A percentile compares a stretch with the other conserved stretches of the same genome.
phyloP scores from a whole-genome alignment of 2,329 filamentous ascomycete species.

The Lecanicillium sp. region DNA sequence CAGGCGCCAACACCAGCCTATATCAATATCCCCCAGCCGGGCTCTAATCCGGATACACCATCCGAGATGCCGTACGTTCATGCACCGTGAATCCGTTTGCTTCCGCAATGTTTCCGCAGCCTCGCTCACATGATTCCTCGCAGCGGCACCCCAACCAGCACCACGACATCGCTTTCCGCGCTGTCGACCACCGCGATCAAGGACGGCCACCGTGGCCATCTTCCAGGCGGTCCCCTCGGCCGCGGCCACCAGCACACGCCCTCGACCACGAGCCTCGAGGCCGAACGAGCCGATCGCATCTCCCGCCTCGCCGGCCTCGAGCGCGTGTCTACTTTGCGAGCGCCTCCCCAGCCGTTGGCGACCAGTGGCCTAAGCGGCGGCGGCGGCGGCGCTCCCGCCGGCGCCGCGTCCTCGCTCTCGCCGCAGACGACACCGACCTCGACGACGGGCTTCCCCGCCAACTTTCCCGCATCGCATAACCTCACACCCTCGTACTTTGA shows the following conservation, averaged over 20 bases:
- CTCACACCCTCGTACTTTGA: conserved; percentile 74
- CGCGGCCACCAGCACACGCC: conserved; percentile 55
- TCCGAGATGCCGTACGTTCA: conserved; percentile 78
- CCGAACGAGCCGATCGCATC: conserved; percentile 90
- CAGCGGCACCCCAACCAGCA: conserved; percentile 88
- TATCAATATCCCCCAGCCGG: conserved; percentile 77
- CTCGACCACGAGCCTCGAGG: conserved; percentile 69
- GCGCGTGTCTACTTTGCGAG: conserved; percentile 71
- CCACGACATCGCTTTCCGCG: conserved; percentile 84
- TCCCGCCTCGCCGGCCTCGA: conserved; percentile 90
- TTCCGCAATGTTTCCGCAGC: background rate
- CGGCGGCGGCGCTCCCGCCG: conserved; percentile 20
- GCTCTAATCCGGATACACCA: conserved; percentile 77
- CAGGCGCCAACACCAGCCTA: conserved; percentile 54
- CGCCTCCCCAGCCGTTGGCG: conserved; percentile 27
- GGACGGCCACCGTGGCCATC: conserved; percentile 83
- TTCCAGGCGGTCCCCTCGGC: conserved; percentile 44
- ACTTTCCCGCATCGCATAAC: conserved; percentile 33
- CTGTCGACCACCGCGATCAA: conserved; percentile 94
- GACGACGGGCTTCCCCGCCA: conserved; percentile 36
- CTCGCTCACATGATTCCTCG: conserved; percentile 17
- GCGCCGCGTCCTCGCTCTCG: conserved; percentile 33
- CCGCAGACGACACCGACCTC: conserved; percentile 49
- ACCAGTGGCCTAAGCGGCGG: conserved; percentile 22
- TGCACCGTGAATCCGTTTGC: conserved; percentile 3